Evolutionary conservation across 768 basidiomycete genomes (phyloP).

Genomic region (Kwoniella sp.): DNA sequence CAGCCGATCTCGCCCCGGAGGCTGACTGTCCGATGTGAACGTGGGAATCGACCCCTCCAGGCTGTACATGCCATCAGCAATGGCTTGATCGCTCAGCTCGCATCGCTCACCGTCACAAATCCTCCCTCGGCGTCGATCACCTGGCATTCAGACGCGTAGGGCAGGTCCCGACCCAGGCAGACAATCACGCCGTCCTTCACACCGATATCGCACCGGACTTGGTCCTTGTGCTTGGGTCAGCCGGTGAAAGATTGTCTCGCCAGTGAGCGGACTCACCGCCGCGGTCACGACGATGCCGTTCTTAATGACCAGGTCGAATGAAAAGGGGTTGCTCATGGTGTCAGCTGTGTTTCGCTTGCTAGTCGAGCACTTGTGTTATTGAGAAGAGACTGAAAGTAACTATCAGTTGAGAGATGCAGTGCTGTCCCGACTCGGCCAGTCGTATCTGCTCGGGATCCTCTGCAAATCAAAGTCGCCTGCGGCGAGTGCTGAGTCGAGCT

Average conservation of each 20-base stretch:
- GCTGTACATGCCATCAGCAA: conserved; percentile 19
- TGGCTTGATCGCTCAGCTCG: no score
- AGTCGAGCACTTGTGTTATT: no score
- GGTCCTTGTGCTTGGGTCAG: conserved; percentile 13
- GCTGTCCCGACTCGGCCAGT: no score
- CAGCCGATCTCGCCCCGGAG: conserved; percentile 38
- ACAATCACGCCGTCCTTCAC: conserved; percentile 49
- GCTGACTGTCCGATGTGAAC: conserved; percentile 50
- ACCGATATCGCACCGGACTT: conserved; percentile 49
- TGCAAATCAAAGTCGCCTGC: no score
- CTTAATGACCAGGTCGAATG: conserved; percentile 18
- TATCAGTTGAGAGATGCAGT: no score
- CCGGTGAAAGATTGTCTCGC: background rate
- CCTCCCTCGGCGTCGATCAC: conserved; percentile 51
- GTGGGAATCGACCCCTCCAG: conserved; percentile 51
- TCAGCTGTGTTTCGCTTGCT: no score
- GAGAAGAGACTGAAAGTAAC: no score
- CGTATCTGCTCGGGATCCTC: no score
- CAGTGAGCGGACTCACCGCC: conserved; percentile 10
- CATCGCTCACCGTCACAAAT: conserved; percentile 47
- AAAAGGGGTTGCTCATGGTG: conserved; percentile 7
- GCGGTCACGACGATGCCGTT: conserved; percentile 37
- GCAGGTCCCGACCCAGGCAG: conserved; percentile 34
- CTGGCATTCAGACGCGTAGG: conserved; percentile 22
- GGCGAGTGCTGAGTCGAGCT: no score